Percentiles rank a stretch among this genome's conserved stretches.
Evolutionary conservation across 2,329 filamentous ascomycete species (phyloP).

Genomic region (Nemania serpens): DNA sequence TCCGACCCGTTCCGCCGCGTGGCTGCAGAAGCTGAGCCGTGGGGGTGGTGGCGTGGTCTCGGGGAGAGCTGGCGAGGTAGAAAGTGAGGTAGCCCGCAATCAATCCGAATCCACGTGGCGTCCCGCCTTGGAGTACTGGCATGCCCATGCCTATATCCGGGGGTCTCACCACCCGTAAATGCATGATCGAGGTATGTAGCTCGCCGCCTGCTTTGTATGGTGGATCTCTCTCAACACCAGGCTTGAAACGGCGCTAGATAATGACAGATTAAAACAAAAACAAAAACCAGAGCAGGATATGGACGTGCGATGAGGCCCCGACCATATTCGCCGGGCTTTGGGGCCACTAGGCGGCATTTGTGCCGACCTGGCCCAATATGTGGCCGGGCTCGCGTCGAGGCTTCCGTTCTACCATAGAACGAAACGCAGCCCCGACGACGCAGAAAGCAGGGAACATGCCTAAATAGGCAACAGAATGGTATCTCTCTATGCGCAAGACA

Average conservation of each 20-base stretch:
- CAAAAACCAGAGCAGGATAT: conserved; percentile 2
- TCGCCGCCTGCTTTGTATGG: conserved; percentile 28
- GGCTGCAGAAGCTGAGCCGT: conserved; percentile 20
- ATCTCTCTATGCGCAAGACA: conserved; percentile 40
- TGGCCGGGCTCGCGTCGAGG: background rate
- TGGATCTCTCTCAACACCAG: conserved; percentile 27
- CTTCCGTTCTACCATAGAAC: background rate
- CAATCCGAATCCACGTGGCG: conserved; percentile 32
- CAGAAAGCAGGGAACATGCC: conserved; percentile 3
- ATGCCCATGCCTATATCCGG: conserved; percentile 12
- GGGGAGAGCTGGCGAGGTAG: conserved; percentile 10
- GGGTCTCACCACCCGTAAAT: conserved; percentile 32
- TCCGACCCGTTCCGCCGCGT: conserved; percentile 15
- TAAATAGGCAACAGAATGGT: conserved; percentile 33
- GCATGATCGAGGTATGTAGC: conserved; percentile 35
- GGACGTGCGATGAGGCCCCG: conserved; percentile 29
- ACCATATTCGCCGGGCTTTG: conserved; percentile 22
- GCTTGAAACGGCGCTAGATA: conserved; percentile 30
- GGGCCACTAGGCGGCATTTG: conserved; percentile 28
- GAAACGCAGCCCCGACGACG: background rate
- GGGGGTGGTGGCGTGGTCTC: background rate
- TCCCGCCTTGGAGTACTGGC: conserved; percentile 27
- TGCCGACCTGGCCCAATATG: conserved; percentile 20
- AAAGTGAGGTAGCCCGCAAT: conserved; percentile 11
- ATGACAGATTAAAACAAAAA: conserved; percentile 6